Conservation (phyloP, 345 rosid genomes). For the thale cress (Arabidopsis thaliana) region DNA sequence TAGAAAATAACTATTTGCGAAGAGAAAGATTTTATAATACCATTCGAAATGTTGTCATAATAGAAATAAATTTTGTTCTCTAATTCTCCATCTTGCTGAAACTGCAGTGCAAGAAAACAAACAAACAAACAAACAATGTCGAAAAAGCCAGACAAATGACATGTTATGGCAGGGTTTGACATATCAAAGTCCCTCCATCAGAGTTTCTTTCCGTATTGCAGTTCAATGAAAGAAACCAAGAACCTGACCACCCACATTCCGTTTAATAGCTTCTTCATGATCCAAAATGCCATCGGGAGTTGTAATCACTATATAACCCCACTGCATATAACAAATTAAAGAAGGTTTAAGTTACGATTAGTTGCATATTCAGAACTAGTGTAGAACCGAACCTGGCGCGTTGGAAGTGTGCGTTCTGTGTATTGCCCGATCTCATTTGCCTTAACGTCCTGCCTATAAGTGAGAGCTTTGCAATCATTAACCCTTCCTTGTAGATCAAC, state of each 20-base stretch:
- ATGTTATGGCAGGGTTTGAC: background rate
- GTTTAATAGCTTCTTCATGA: conserved; percentile 81
- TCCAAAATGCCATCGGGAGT: conserved; percentile 96
- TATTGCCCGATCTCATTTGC: conserved; percentile 73
- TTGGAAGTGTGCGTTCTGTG: conserved; percentile 74
- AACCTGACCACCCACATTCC: conserved; percentile 90
- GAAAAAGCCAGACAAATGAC: conserved; percentile 21
- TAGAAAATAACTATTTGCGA: conserved; percentile 9
- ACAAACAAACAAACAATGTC: conserved; percentile 14
- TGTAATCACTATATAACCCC: conserved; percentile 91
- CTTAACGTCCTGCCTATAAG: conserved; percentile 85
- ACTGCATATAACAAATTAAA: conserved; percentile 51
- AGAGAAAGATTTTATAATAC: conserved; percentile 11
- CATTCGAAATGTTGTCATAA: conserved; percentile 20
- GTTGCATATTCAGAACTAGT: background rate
- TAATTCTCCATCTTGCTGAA: conserved; percentile 3
- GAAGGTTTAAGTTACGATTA: background rate
- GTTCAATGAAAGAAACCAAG: conserved; percentile 85
- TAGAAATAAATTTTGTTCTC: conserved; percentile 9
- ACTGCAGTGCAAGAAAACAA: conserved; percentile 24
- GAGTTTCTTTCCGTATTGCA: background rate
- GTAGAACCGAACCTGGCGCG: conserved; percentile 64
- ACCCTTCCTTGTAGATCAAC: conserved; percentile 90
- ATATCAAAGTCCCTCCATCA: background rate
- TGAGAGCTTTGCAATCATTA: conserved; percentile 81